Evolutionary conservation across 1,284 basidiomycete genomes (phyloP).

Genomic region (Pseudozyma pruni): DNA sequence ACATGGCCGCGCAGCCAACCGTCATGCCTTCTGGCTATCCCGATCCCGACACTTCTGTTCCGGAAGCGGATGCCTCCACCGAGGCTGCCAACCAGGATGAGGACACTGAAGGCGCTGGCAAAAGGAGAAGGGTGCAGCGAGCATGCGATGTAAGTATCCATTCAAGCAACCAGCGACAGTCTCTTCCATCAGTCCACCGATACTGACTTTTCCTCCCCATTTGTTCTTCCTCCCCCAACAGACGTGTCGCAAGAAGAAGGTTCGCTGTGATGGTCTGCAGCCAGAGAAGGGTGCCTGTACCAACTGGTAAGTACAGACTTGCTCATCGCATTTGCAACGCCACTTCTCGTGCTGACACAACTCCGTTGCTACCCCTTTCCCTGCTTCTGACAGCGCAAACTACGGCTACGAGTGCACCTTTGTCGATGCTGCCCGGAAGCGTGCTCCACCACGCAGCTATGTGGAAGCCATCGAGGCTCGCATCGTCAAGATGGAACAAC

Average conservation of each 20-base stretch:
- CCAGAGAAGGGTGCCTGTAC: slow-evolving; percentile 54
- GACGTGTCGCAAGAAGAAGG: slow-evolving; percentile 62
- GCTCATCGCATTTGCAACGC: neutral
- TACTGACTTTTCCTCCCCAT: neutral
- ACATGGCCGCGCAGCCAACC: slow-evolving; percentile 7
- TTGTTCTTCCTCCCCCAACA: neutral
- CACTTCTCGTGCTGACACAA: too few relatives aligned
- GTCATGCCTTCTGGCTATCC: slow-evolving; percentile 7
- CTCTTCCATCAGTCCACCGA: neutral
- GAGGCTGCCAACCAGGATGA: slow-evolving; percentile 37
- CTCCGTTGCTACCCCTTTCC: too few relatives aligned
- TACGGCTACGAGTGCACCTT: slow-evolving; percentile 63
- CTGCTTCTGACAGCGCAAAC: slow-evolving; percentile 30
- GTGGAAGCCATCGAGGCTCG: slow-evolving; percentile 61
- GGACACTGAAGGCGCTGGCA: slow-evolving; percentile 51
- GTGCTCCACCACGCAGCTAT: slow-evolving; percentile 49
- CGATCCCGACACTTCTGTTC: slow-evolving; percentile 13
- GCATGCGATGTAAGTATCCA: slow-evolving; percentile 54
- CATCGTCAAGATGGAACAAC: slow-evolving; percentile 57
- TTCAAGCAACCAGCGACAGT: neutral
- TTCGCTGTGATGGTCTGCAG: slow-evolving; percentile 60
- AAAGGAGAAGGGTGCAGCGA: slow-evolving; percentile 55
- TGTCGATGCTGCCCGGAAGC: slow-evolving; percentile 52
- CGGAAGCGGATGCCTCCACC: slow-evolving; percentile 19
- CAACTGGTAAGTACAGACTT: slow-evolving; percentile 32